Conservation (phyloP, 108 stramenopile species). For the Discostella pseudostelligera region DNA sequence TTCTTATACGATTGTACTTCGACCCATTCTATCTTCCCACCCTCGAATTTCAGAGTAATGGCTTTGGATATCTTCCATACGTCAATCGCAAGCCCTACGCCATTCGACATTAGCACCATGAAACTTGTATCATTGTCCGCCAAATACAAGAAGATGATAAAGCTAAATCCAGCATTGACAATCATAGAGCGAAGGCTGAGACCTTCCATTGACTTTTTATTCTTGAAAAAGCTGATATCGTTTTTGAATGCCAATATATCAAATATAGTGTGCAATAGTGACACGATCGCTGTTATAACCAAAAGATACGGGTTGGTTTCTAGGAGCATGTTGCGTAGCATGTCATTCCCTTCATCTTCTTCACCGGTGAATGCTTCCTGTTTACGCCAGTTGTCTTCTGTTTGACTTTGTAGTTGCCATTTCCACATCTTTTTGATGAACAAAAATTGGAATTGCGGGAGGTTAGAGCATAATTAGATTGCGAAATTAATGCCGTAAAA, state of each 20-base stretch:
- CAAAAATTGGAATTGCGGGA: neutral
- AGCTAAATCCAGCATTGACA: slow-evolving; percentile 71
- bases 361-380: slow-evolving; percentile 61
- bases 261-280: slow-evolving; percentile 75
- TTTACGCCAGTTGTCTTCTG: slow-evolving; percentile 55
- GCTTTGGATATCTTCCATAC: slow-evolving; percentile 75
- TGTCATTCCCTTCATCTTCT: slow-evolving; percentile 46
- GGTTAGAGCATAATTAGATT: neutral
- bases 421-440: slow-evolving; percentile 48
- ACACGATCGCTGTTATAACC: slow-evolving; percentile 59
- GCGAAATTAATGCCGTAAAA: too few relatives aligned
- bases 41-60: slow-evolving; percentile 42
- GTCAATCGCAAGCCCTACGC: slow-evolving; percentile 75
- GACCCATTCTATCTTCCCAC: slow-evolving; percentile 60
- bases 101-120: slow-evolving; percentile 68
- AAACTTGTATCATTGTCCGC: slow-evolving; percentile 75
- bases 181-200: slow-evolving; percentile 65
- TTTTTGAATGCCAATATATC: slow-evolving; percentile 85
- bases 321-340: slow-evolving; percentile 53
- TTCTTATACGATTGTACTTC: slow-evolving; percentile 50
- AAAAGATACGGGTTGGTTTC: slow-evolving; percentile 72
- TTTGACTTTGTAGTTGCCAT: slow-evolving; percentile 65
- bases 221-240: slow-evolving; percentile 84
- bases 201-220: slow-evolving; percentile 77
- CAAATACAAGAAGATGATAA: slow-evolving; percentile 78